Conservation (phyloP, 805 yeast genomes). For the Cyberlindnera petersonii region DNA sequence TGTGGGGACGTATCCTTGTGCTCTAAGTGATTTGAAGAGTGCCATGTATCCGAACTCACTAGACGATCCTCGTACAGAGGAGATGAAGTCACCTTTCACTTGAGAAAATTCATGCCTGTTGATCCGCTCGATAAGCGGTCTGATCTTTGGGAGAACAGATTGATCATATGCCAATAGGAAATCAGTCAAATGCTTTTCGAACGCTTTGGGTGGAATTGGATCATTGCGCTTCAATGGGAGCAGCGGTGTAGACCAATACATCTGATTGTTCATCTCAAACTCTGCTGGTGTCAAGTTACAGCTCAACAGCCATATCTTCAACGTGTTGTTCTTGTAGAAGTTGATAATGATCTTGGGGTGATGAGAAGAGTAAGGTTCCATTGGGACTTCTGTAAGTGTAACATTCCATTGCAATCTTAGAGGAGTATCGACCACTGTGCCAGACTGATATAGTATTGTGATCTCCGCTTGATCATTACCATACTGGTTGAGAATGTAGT, state of each 20-base stretch:
- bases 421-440: slow-evolving; percentile 26
- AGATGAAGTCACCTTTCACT: slow-evolving; percentile 8
- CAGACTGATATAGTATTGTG: slow-evolving; percentile 30
- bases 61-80: neutral
- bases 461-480: slow-evolving; percentile 16
- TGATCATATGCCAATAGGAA: slow-evolving; percentile 44
- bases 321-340: slow-evolving; percentile 35
- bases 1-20: slow-evolving; percentile 11
- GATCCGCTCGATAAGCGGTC: neutral
- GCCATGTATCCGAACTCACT: slow-evolving; percentile 27
- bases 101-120: slow-evolving; percentile 38
- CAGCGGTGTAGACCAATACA: slow-evolving; percentile 60
- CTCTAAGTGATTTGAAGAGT: slow-evolving; percentile 22
- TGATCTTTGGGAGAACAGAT: neutral
- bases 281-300: slow-evolving; percentile 55
- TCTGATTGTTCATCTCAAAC: slow-evolving; percentile 56
- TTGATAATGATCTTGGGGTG: slow-evolving; percentile 70
- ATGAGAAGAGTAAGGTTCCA: slow-evolving; percentile 46
- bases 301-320: slow-evolving; percentile 55
- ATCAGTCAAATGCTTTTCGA: slow-evolving; percentile 40
- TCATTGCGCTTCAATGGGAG: slow-evolving; percentile 1
- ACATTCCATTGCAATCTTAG: slow-evolving; percentile 3
- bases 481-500: slow-evolving; percentile 27
- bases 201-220: slow-evolving; percentile 21
- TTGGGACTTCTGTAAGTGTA: slow-evolving; percentile 27